Base-by-base conservation (phyloP, 495 filamentous ascomycete species). In the Daldinia decipiens region DNA sequence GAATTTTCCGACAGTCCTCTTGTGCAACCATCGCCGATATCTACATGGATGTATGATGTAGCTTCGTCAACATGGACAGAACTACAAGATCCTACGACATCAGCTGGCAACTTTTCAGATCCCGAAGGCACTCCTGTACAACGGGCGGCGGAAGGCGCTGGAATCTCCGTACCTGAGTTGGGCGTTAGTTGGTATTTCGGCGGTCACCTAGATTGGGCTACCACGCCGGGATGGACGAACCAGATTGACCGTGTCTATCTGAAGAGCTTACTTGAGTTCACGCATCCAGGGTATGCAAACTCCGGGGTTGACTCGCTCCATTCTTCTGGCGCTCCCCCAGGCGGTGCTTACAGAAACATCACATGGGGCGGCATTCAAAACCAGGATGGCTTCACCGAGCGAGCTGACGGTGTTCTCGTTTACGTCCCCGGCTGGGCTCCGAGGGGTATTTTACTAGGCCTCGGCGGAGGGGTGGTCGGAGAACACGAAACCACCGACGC, bases 151-250 rank as follows among this genome's bases (percentile, higher is more conserved):
- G 91, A 93, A 74, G 91, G 91, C 29, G 88, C 91, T 13, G 90
- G 90, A 1, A 73, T 91, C 17, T 91, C 86, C 55, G 86, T 93
- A 8, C 84, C 90, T 15, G 86, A 89, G 32, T 74, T 92, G 7
- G 91, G 89, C 0, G 66, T 89, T 57, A 90, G 89, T 11, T 93
- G 85, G 82, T 93, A 92, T 74, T 93, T 93, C 77, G 91, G 90
- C 29, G 91, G 91, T 0, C 91, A 93, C 76, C 77, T 90, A 15
- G 91, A 93, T 74, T 77, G 79, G 56, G 85, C 83, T 43, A 93
- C 91, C 1, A 91, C 90, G 0, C 79, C 81, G 8, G 90, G 90
- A n/a, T 93, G 90, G 91, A 86, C 85, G 32, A 81, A 84, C 36
- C 81, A 85, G 62, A 81, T 86, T n/a, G 68, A 74, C 0, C 83